phyloP scores from a whole-genome alignment of 2,329 filamentous ascomycete genomes.

The Sporothrix protearum region DNA sequence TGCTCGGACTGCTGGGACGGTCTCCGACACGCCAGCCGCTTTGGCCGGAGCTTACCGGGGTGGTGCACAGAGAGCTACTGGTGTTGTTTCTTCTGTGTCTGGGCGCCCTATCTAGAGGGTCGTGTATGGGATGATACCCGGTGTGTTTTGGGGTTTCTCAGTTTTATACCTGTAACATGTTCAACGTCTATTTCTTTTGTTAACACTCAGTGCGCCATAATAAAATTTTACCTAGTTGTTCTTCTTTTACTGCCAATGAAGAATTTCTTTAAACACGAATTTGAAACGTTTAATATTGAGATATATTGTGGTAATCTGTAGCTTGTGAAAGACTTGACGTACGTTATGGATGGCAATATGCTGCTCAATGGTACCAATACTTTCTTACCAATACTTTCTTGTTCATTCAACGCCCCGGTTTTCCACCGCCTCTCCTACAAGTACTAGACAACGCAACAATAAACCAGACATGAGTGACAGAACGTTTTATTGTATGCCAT shows the following conservation, averaged over 20 bases:
- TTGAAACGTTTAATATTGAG: too few species aligned
- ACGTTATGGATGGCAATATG: too few species aligned
- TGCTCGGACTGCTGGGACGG: neutral
- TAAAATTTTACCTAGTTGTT: neutral
- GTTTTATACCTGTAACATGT: neutral
- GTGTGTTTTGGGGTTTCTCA: neutral
- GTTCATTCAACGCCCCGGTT: too few species aligned
- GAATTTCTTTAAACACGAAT: too few species aligned
- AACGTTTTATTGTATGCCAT: neutral
- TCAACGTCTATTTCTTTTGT: neutral
- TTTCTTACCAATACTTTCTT: too few species aligned
- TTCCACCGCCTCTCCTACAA: too few species aligned
- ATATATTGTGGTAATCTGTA: too few species aligned
- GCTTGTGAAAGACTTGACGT: too few species aligned
- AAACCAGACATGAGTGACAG: too few species aligned
- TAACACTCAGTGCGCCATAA: neutral
- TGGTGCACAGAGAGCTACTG: neutral
- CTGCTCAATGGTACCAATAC: too few species aligned
- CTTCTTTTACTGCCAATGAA: too few species aligned
- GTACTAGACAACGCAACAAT: too few species aligned
- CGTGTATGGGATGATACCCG: neutral
- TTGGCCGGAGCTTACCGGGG: neutral
- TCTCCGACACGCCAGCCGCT: neutral
- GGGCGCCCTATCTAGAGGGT: neutral
- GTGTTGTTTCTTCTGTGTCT: neutral